phyloP scores from a whole-genome alignment of 2,329 filamentous ascomycete genomes.

The Pseudonectria buxi region DNA sequence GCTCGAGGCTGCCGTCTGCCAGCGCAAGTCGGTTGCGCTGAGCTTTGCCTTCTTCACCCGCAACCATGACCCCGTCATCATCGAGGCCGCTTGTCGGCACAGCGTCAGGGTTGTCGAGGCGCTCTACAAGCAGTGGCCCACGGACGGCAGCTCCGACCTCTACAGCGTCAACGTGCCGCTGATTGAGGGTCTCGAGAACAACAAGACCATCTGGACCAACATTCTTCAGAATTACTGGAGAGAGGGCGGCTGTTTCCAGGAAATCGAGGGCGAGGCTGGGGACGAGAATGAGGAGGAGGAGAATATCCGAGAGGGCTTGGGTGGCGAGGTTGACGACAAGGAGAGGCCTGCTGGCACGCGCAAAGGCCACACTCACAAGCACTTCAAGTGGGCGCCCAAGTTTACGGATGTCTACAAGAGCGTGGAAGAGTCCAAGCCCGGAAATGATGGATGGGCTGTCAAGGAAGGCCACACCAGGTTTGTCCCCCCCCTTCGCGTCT shows the following conservation, averaged over 20 bases:
- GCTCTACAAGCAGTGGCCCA: constrained; percentile 66
- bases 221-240: constrained; percentile 91
- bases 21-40: constrained; percentile 67
- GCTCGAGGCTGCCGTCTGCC: constrained; percentile 68
- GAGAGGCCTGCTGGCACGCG: constrained; percentile 16
- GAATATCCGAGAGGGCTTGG: constrained; percentile 61
- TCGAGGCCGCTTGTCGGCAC: constrained; percentile 68
- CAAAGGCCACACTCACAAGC: constrained; percentile 63
- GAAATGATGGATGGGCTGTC: constrained; percentile 91
- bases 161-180: constrained; percentile 90
- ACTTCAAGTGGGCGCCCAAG: constrained; percentile 90
- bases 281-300: constrained; percentile 66
- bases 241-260: constrained; percentile 78
- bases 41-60: constrained; percentile 85
- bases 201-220: constrained; percentile 72
- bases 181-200: constrained; percentile 62
- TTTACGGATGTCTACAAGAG: constrained; percentile 83
- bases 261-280: constrained; percentile 59
- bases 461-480: constrained; percentile 82
- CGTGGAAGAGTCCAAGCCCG: constrained; percentile 70
- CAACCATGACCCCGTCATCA: constrained; percentile 76
- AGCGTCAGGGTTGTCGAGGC: constrained; percentile 73
- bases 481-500: constrained; percentile 15
- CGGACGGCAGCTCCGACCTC: constrained; percentile 63
- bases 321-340: constrained; percentile 36